Conservation (phyloP, 2,329 filamentous ascomycete species). For the Cercospora sojina region DNA sequence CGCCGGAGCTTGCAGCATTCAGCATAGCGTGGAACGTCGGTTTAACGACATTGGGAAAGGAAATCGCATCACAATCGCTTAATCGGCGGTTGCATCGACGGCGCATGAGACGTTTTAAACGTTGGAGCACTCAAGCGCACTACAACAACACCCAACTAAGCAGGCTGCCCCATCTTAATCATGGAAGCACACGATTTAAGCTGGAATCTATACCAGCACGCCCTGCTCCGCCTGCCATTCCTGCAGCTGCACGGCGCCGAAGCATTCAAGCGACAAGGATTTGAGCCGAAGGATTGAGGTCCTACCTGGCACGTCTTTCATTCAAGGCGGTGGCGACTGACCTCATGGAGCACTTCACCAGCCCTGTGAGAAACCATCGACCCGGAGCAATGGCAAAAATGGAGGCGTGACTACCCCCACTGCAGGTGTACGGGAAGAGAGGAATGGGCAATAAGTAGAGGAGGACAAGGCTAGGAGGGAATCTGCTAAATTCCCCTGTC, state of each 20-base stretch:
- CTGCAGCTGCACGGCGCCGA: background rate
- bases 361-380: background rate
- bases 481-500: background rate
- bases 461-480: background rate
- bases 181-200: background rate
- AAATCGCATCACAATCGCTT: conserved; percentile 18
- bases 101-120: conserved; percentile 8
- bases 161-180: background rate
- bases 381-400: background rate
- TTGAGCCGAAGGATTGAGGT: background rate
- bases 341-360: background rate
- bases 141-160: conserved; percentile 14
- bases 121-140: conserved; percentile 19
- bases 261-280: background rate
- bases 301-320: background rate
- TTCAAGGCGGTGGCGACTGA: background rate
- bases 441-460: background rate
- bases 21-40: conserved; percentile 27
- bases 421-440: background rate
- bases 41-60: conserved; percentile 12
- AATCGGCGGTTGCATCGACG: conserved; percentile 20
- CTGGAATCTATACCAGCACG: background rate
- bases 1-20: conserved; percentile 15
- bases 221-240: background rate
- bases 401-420: background rate